These are phyloP conservation scores for Cronartium quercuum DNA, from an alignment of 1,284 basidiomycete genomes.

Conservation along the genomic window DNA sequence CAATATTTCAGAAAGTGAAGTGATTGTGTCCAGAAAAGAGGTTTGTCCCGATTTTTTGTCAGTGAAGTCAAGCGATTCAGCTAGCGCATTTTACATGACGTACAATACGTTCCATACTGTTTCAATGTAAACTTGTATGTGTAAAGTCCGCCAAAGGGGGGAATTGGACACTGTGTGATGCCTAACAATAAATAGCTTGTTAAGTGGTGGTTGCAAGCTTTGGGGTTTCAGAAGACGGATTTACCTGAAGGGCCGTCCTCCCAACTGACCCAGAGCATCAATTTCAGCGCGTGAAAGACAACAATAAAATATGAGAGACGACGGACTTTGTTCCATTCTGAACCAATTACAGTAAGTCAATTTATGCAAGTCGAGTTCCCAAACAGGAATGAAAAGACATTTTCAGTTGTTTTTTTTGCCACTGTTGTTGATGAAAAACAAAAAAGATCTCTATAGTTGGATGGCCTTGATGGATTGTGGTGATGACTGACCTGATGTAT, in stretches of 20 bases:
- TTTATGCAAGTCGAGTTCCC: too few relatives aligned
- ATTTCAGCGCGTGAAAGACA: neutral
- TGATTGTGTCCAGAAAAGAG: neutral
- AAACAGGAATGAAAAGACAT: too few relatives aligned
- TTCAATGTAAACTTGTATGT: conserved; percentile 33
- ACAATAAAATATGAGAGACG: neutral
- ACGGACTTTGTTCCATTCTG: neutral
- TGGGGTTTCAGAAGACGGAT: neutral
- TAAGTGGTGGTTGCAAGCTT: neutral
- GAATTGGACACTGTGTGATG: conserved; percentile 34
- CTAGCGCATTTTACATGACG: neutral
- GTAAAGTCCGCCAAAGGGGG: conserved; percentile 15
- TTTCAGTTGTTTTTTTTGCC: too few relatives aligned
- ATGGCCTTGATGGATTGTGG: too few relatives aligned
- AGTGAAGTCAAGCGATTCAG: neutral
- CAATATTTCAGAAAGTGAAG: neutral
- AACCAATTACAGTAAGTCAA: neutral
- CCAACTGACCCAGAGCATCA: conserved; percentile 7
- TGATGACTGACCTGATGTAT: neutral
- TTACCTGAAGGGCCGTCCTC: conserved; percentile 34
- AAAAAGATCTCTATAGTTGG: too few relatives aligned
- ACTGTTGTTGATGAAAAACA: too few relatives aligned
- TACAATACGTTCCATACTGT: conserved; percentile 51
- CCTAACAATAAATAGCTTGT: neutral
- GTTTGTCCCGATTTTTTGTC: neutral